Base-by-base conservation (phyloP, 805 yeast species). In the Candida silvatica region DNA sequence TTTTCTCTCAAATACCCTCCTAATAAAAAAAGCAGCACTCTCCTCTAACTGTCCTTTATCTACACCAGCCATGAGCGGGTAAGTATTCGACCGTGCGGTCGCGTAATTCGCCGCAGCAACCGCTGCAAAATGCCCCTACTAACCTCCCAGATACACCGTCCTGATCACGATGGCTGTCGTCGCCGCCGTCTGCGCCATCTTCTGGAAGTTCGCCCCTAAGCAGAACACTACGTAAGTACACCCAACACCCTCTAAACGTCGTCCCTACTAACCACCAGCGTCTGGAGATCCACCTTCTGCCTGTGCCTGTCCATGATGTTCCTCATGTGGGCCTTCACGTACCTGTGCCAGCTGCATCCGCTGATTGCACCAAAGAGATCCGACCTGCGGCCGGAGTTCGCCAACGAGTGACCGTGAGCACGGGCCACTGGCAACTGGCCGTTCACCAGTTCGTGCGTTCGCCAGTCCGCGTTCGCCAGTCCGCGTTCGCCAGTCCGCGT, bases 171-270 rank as follows among this genome's bases (percentile, higher is more conserved):
- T 86, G 41, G 49, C 78, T 18, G 62, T 74, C 37, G 79, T 79
- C 9, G 71, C 67, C 19, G 69, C 67, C 17, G 59, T 72, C 29
- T 74, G 86, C 11, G 67, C 72, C n/a, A 64, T 69, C 29, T 78
- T 87, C 40, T 88, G 97, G 97, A 62, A 69, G 35, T 67, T 76
- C 57, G 94, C 96, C 6, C 96, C 97, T 31, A 80, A 80, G 59
- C 72, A 79, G 47, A 82, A 86, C 56, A 73, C 69, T 59, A 76
- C 84, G 71, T 73, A 58, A 56, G 76, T 68, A 27, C 30, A 19
- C 8, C 14, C 4, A 18, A 18, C 23, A 29, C 17, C n/a, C n/a
- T n/a, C n/a, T 14, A 6, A 25, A 14, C 6, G 4, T n/a, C n/a
- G n/a, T n/a, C n/a, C n/a, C n/a, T 14, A 8, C 24, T 27, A 17